phyloP scores from a whole-genome alignment of 306 rosid genomes.

The Rubus idaeus region DNA sequence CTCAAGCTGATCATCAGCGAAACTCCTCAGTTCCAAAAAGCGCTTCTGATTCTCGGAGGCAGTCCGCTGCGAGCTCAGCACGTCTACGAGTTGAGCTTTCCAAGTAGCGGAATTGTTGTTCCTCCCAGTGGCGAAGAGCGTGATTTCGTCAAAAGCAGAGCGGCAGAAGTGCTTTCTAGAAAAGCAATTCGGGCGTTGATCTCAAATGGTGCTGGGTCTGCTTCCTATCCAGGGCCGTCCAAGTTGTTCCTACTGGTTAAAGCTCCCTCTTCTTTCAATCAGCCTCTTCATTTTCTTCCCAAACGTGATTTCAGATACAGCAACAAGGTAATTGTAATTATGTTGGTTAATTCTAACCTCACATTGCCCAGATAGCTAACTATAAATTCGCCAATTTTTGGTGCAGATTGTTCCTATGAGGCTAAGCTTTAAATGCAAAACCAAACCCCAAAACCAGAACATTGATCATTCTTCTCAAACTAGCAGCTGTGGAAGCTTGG shows the following conservation, averaged over 20 bases:
- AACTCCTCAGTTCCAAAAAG: constrained; percentile 39
- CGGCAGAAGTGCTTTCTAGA: constrained; percentile 69
- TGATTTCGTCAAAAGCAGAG: constrained; percentile 64
- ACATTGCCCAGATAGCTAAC: too few relatives aligned
- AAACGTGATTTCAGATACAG: constrained; percentile 75
- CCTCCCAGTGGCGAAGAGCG: constrained; percentile 13
- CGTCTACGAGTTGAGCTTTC: constrained; percentile 60
- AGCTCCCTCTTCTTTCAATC: constrained; percentile 75
- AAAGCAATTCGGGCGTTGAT: constrained; percentile 80
- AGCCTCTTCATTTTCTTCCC: constrained; percentile 85
- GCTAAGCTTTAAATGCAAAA: constrained; percentile 55
- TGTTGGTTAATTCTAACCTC: neutral
- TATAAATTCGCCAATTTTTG: neutral
- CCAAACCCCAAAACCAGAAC: constrained; percentile 41
- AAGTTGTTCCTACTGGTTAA: constrained; percentile 78
- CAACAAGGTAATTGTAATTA: constrained; percentile 55
- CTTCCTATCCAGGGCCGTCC: constrained; percentile 62
- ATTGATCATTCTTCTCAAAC: constrained; percentile 24
- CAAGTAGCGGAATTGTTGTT: constrained; percentile 20
- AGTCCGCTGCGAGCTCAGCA: constrained; percentile 72
- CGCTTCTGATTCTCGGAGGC: constrained; percentile 70
- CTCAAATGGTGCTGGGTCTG: constrained; percentile 75
- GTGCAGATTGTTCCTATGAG: constrained; percentile 67
- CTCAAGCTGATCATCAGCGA: constrained; percentile 53
- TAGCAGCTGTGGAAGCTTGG: constrained; percentile 18